These are phyloP conservation scores for Trichoderma atroviride DNA, from an alignment of 2,329 filamentous ascomycete species.

Conservation along the genomic window DNA sequence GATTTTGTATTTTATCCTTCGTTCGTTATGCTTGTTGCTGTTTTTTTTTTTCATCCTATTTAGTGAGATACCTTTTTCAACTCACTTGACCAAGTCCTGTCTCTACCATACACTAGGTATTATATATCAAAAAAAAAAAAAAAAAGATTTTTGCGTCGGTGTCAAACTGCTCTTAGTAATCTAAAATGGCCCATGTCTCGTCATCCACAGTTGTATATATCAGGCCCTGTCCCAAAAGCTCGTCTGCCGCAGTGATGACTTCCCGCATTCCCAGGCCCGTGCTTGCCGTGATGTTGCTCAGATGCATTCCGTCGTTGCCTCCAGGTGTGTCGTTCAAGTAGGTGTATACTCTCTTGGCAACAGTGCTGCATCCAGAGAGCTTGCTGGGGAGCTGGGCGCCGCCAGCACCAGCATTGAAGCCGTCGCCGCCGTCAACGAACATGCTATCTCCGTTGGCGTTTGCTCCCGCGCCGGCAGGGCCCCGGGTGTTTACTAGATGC, in stretches of 20 bases:
- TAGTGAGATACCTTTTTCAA: not conserved
- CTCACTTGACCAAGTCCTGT: conserved; percentile 6
- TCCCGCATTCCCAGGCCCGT: conserved; percentile 69
- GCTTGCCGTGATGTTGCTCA: conserved; percentile 72
- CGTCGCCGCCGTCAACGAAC: conserved; percentile 57
- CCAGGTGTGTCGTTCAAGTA: conserved; percentile 68
- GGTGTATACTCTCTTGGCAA: conserved; percentile 71
- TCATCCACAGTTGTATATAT: conserved; percentile 94
- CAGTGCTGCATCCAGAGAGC: conserved; percentile 53
- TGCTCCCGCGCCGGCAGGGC: conserved; percentile 54
- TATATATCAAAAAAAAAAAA: not conserved
- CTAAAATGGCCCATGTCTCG: conserved; percentile 84
- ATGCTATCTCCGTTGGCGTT: conserved; percentile 52
- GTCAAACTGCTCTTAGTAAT: conserved; percentile 40
- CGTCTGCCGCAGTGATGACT: conserved; percentile 76
- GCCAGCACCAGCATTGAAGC: conserved; percentile 41
- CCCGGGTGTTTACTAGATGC: conserved; percentile 80
- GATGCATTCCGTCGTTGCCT: conserved; percentile 80
- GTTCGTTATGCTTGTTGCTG: conserved; percentile 12
- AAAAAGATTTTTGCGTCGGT: not conserved
- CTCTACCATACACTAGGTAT: conserved; percentile 17
- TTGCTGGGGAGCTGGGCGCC: conserved; percentile 45
- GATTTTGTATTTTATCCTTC: not conserved
- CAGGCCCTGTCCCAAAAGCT: conserved; percentile 71
- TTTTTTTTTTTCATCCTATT: not conserved